Evolutionary conservation across 768 basidiomycete genomes (phyloP).

Genomic region (Mycena rosella): DNA sequence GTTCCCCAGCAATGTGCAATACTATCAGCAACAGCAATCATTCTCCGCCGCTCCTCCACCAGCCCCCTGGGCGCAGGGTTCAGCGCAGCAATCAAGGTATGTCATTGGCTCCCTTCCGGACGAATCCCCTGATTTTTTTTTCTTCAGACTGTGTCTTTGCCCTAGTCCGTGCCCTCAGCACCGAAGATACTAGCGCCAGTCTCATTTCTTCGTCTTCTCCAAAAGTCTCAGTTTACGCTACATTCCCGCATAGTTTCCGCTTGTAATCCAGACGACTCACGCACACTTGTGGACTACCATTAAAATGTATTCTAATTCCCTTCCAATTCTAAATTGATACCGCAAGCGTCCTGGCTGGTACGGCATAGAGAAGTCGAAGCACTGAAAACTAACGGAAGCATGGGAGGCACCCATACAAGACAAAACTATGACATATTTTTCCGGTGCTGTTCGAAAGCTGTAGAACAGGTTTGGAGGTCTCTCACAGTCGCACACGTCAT

Average conservation of each 20-base stretch:
- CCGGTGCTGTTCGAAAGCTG: conserved; percentile 18
- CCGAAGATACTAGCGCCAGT: conserved; percentile 8
- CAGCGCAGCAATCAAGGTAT: conserved; percentile 11
- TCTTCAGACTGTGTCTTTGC: conserved; percentile 19
- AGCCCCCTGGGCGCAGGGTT: conserved; percentile 21
- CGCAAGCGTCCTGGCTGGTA: neutral
- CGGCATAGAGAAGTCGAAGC: conserved; percentile 31
- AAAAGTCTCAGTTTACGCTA: neutral
- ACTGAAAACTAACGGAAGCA: conserved; percentile 15
- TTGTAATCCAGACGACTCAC: conserved; percentile 1
- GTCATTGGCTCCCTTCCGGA: neutral
- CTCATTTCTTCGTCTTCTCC: neutral
- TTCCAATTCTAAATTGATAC: neutral
- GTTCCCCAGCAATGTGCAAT: conserved; percentile 2
- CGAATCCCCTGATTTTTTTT: neutral
- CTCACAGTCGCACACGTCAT: conserved; percentile 2
- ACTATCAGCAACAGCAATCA: conserved; percentile 1
- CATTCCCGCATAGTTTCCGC: neutral
- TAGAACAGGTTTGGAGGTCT: conserved; percentile 4
- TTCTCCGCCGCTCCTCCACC: neutral
- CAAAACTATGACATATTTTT: neutral
- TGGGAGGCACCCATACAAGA: too few relatives aligned
- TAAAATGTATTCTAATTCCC: conserved; percentile 16
- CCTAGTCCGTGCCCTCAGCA: conserved; percentile 1
- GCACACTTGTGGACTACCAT: neutral